A percentile compares a stretch with the other conserved stretches of the same genome.
Evolutionary conservation across 352 stramenopile genomes (phyloP).

Genomic region (Pythium pyrilobum): DNA sequence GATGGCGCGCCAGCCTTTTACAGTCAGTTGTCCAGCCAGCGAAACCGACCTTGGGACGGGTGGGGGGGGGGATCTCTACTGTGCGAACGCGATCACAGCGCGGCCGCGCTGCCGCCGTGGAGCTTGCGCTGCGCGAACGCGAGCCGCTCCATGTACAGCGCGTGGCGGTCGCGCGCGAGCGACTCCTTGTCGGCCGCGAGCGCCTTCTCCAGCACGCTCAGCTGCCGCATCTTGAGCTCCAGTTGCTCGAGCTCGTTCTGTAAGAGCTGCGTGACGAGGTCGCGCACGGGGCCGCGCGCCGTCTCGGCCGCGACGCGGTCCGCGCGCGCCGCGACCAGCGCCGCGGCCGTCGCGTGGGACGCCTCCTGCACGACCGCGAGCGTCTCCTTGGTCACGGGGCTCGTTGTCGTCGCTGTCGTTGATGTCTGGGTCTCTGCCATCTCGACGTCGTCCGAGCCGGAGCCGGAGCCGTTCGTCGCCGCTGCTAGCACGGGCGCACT

Average conservation of each 20-base stretch:
- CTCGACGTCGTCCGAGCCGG: slow-evolving; percentile 39
- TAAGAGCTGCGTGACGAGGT: slow-evolving; percentile 53
- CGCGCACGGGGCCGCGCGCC: slow-evolving; percentile 34
- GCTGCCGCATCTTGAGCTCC: slow-evolving; percentile 74
- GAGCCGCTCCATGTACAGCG: slow-evolving; percentile 70
- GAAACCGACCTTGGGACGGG: slow-evolving; percentile 13
- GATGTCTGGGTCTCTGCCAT: slow-evolving; percentile 9
- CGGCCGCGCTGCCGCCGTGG: slow-evolving; percentile 14
- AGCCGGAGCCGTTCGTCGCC: too few species aligned
- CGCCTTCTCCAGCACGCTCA: slow-evolving; percentile 49
- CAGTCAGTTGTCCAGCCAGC: background rate
- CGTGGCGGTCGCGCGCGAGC: slow-evolving; percentile 55
- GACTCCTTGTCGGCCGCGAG: slow-evolving; percentile 52
- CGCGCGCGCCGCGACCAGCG: slow-evolving; percentile 49
- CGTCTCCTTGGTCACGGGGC: slow-evolving; percentile 38
- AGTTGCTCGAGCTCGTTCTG: slow-evolving; percentile 71
- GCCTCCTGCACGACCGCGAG: slow-evolving; percentile 63
- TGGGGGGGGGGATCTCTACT: too few species aligned
- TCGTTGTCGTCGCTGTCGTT: background rate
- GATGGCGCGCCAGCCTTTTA: too few species aligned
- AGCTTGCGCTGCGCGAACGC: slow-evolving; percentile 54
- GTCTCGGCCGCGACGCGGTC: slow-evolving; percentile 40
- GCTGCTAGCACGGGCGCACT: too few species aligned
- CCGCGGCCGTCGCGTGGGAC: slow-evolving; percentile 48
- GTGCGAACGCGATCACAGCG: too few species aligned